Conservation (phyloP, 1,284 basidiomycete species). For the Cutaneotrichosporon sp. region DNA sequence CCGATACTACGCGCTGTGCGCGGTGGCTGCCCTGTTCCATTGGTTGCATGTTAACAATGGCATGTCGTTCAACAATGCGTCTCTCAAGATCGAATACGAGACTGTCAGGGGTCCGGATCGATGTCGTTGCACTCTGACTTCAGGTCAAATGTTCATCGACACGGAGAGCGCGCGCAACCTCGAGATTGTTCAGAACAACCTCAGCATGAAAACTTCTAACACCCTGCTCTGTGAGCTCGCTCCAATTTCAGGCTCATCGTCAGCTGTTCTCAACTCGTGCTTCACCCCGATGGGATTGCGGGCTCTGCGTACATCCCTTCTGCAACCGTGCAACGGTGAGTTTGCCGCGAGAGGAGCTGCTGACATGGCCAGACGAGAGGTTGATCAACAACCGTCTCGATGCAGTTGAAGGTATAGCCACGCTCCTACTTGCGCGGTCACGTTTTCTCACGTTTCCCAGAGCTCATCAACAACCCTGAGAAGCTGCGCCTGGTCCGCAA, state of each 20-base stretch:
- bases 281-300: constrained; percentile 83
- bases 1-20: constrained; percentile 86
- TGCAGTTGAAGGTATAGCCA: constrained; percentile 68
- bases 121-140: constrained; percentile 11
- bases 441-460: constrained; percentile 51
- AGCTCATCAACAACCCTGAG: constrained; percentile 72
- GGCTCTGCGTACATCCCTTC: constrained; percentile 72
- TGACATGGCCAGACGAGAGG: constrained; percentile 58
- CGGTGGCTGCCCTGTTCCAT: constrained; percentile 79
- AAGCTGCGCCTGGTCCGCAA: constrained; percentile 67
- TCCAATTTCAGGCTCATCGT: not conserved
- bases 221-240: constrained; percentile 66
- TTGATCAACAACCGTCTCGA: constrained; percentile 76
- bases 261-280: constrained; percentile 66
- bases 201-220: constrained; percentile 65
- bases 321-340: constrained; percentile 76
- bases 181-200: constrained; percentile 76
- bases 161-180: constrained; percentile 79
- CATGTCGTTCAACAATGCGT: constrained; percentile 66
- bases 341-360: not conserved
- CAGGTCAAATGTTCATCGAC: constrained; percentile 88
- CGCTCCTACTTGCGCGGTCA: not conserved
- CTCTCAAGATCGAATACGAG: constrained; percentile 74
- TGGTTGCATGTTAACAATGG: constrained; percentile 68
- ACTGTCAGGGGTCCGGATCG: constrained; percentile 61